Base-by-base conservation (phyloP, 2,329 filamentous ascomycete species). In the Clonostachys rhizophaga region DNA sequence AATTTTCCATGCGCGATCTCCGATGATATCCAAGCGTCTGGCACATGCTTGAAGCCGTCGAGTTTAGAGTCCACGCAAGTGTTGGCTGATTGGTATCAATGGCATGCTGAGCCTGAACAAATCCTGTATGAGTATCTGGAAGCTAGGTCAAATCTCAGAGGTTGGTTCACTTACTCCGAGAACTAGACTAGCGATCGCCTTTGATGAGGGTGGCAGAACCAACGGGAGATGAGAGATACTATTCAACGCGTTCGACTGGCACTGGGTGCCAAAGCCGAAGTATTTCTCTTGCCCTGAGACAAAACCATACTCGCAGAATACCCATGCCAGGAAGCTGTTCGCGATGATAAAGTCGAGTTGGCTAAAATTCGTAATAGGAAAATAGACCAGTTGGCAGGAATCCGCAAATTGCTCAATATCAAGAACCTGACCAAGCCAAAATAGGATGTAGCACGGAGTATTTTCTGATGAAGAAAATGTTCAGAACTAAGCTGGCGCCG, bases 31-130 rank as follows among this genome's bases (percentile, higher is more conserved):
- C 58, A 2, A 69, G 45, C 0, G 60, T 65, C 20, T 64, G 58
- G 37, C 62, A 68, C 5, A 63, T 44, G 24, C 57, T 59, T 11
- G 60, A 50, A 5, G 67, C 66, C 14, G 53, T 53, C 4, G 66
- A 66, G 24, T 68, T 64, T 16, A 64, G 57, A 4, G 52, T 62
- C 58, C 65, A 69, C 13, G 65, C 63, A 33, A 55, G 42, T 17
- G 55, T 55, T 6, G 58, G 57, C 40, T 58, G 62, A 1, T 59
- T 59, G 14, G 56, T 54, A 42, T 69, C 66, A 11, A 68, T 52
- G 6, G 59, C 56, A 17, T 67, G 53, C 6, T 62, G 53, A 11
- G 63, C 53, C 65, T 67, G 42, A 10, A 16, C n/a, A 41, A n/a
- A 10, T 30, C 11, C 39, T 5, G 39, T 40, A 20, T 40, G 20